These are phyloP conservation scores for Calonectria honghensis DNA, from an alignment of 2,329 filamentous ascomycete genomes.

Conservation along the genomic window DNA sequence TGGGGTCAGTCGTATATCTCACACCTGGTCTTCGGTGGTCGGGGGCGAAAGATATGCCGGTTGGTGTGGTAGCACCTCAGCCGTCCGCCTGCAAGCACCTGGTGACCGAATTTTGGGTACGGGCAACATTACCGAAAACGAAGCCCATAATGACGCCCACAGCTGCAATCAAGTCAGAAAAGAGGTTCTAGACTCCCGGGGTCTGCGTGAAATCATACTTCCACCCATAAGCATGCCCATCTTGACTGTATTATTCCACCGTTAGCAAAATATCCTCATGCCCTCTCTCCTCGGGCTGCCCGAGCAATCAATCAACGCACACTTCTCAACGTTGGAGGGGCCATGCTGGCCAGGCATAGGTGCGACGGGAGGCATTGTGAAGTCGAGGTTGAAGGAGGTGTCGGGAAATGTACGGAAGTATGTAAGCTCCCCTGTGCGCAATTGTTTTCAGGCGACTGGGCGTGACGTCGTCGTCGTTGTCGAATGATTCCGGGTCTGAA, in stretches of 20 bases:
- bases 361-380: conserved; percentile 65
- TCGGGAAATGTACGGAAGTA: neutral
- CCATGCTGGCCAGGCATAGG: conserved; percentile 66
- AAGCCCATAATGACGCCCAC: conserved; percentile 98
- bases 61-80: conserved; percentile 8
- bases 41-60: conserved; percentile 23
- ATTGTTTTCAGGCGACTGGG: conserved; percentile 1
- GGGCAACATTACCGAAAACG: conserved; percentile 84
- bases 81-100: conserved; percentile 17
- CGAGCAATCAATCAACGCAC: conserved; percentile 57
- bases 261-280: conserved; percentile 44
- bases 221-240: conserved; percentile 99
- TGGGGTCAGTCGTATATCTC: conserved; percentile 40
- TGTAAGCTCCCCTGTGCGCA: conserved; percentile 7
- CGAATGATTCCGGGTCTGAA: conserved; percentile 33
- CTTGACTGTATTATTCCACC: conserved; percentile 69
- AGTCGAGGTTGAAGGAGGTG: neutral
- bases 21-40: neutral
- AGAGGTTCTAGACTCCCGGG: neutral
- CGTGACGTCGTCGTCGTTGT: conserved; percentile 7
- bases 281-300: conserved; percentile 18
- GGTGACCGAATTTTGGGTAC: conserved; percentile 5
- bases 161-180: conserved; percentile 73
- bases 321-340: conserved; percentile 73
- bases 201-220: conserved; percentile 78